Percentiles rank a stretch among this genome's conserved stretches.
These are phyloP conservation scores for Sporodiniella umbellata DNA, from an alignment of 371 early-diverging fungal genomes.

Conservation along the genomic window DNA sequence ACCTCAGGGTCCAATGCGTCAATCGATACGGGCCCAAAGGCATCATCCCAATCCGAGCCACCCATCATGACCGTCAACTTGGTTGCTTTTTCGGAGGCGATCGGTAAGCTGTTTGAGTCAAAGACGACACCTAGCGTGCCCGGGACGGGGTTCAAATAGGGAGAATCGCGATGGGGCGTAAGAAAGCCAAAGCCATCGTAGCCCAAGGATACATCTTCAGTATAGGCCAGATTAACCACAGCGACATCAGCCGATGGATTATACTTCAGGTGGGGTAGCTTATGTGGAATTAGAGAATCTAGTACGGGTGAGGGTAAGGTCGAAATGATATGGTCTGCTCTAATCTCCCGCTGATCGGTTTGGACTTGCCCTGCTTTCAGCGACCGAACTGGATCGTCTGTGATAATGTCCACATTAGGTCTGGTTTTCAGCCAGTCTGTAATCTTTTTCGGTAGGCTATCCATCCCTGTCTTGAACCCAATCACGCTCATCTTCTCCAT, in stretches of 20 bases:
- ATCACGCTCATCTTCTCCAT: conserved; percentile 69
- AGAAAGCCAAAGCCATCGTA: conserved; percentile 90
- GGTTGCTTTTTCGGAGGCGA: conserved; percentile 50
- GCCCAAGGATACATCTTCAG: conserved; percentile 35
- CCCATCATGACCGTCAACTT: conserved; percentile 93
- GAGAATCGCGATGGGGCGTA: conserved; percentile 64
- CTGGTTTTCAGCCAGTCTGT: conserved; percentile 36
- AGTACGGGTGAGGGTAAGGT: conserved; percentile 61
- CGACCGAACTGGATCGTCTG: conserved; percentile 32
- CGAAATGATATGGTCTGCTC: conserved; percentile 51
- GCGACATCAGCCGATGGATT: conserved; percentile 80
- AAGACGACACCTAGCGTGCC: conserved; percentile 85
- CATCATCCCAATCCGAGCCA: conserved; percentile 69
- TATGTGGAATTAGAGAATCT: conserved; percentile 24
- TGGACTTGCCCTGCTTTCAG: conserved; percentile 34
- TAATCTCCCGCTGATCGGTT: not conserved
- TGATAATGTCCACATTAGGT: conserved; percentile 56
- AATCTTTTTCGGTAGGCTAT: conserved; percentile 63
- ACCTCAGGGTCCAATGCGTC: conserved; percentile 27
- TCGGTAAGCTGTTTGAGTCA: conserved; percentile 81
- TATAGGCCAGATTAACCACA: conserved; percentile 83
- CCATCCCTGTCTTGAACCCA: conserved; percentile 80
- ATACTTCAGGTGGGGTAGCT: conserved; percentile 40
- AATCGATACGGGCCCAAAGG: conserved; percentile 28
- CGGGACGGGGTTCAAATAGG: conserved; percentile 33